Evolutionary conservation across 1,139 yeast species (phyloP), one percentile per base, ranked within the genome.

Genomic region (Yamadazyma diospyri): DNA sequence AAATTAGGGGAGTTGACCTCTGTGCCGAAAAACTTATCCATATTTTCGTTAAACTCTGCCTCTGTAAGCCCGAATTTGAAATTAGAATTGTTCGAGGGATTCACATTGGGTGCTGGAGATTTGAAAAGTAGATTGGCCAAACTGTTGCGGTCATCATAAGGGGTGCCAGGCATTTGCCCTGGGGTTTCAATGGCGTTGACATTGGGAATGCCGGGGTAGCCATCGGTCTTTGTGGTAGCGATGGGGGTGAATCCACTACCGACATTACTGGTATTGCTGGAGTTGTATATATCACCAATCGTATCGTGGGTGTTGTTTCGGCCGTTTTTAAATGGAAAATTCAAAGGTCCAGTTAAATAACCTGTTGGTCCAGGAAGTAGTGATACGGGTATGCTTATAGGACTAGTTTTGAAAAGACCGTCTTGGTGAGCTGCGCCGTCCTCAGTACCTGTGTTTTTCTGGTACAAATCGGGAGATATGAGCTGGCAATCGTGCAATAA

Each of bases 1-100:
- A 60, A 64, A 41, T 65, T 65, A 7, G 72, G 72, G 34, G 64
- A 30, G 38, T 18, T 28, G 37, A 37, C 12, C 31, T 39, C 34
- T 17, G 40, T 42, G 3, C 39, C 46, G 20, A 43, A 42, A 9
- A 38, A 36, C 27, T 37, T 38, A 25, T 39, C 45, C 10, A 43
- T 29, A 15, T 29, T 31, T 21, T 38, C 42, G 14, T 27, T 34
- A 29, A 41, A 35, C 11, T 45, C 42, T 4, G 33, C 25, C 10
- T 37, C 42, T 16, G 21, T 16, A n/a, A 26, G 13, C 13, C 9
- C 21, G 14, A 26, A 11, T 17, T 17, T 16, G 27, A 24, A 18
- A 18, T 18, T 18, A n/a, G n/a, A n/a, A 7, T 9, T 18, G 8
- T 18, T 6, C 8, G 20, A 18, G 9, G 6, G 6, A 9, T 6